Conservation (phyloP, 345 rosid species). For the Gossypium sturtianum region DNA sequence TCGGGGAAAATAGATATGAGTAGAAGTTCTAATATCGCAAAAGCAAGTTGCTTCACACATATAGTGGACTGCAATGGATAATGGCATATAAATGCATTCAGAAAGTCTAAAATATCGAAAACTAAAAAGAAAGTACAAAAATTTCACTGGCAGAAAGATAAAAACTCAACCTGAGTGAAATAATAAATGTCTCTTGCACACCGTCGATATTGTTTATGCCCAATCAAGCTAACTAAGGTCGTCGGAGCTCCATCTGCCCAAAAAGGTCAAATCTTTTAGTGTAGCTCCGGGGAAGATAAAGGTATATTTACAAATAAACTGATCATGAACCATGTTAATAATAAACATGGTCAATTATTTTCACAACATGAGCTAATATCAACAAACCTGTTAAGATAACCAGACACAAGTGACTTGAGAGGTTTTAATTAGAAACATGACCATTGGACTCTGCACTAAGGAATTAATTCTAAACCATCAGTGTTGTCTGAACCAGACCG, state of each 20-base stretch:
- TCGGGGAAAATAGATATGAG: slow-evolving; percentile 82
- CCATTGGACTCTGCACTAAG: neutral
- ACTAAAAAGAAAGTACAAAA: neutral
- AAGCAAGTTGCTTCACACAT: slow-evolving; percentile 89
- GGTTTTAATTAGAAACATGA: neutral
- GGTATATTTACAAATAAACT: neutral
- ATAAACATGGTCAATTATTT: neutral
- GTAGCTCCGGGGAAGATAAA: neutral
- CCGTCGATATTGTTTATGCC: slow-evolving; percentile 81
- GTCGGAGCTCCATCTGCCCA: slow-evolving; percentile 86
- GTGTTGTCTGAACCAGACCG: no score
- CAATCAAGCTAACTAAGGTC: slow-evolving; percentile 85
- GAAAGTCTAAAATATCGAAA: neutral
- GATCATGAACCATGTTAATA: neutral
- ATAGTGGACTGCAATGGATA: slow-evolving; percentile 63
- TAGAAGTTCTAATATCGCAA: slow-evolving; percentile 59
- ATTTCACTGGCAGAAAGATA: neutral
- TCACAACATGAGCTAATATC: neutral
- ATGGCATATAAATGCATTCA: neutral
- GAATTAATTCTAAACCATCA: neutral
- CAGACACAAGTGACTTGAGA: neutral
- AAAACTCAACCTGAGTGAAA: slow-evolving; percentile 78
- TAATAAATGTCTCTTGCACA: slow-evolving; percentile 90
- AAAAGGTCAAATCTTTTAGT: slow-evolving; percentile 1
- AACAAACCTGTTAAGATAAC: neutral